Evolutionary conservation across 2,329 filamentous ascomycete genomes (phyloP), one percentile per base, ranked within the genome.

Genomic region (Epichloe glyceriae): DNA sequence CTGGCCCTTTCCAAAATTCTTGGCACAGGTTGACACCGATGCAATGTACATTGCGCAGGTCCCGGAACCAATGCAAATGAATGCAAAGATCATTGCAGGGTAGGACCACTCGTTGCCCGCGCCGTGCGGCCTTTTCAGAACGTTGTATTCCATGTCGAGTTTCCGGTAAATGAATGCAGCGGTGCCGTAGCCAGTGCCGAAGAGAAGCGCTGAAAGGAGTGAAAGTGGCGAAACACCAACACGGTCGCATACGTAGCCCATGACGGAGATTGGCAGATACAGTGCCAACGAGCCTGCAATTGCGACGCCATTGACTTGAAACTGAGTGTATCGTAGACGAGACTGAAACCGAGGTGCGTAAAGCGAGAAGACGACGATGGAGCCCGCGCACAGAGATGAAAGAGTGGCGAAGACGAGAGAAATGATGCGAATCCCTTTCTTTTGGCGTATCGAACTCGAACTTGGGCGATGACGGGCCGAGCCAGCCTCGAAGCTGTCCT

Each of bases 11-110:
- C 90, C 90, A 69, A 97, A 98, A 70, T 97, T 98, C 80, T 98
- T 98, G 37, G 93, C 93, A 62, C 89, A 95, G 0, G 91, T 95
- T 6, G 91, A 91, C n/a, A 98, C 85, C 2, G 88, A 85, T 47
- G 83, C 79, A 51, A 97, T 75, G 66, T 97, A 98, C 81, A 97
- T 89, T 65, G 80, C 81, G 56, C 86, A 87, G 0, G 91, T 96
- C 5, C 82, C 91, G 55, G 84, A 77, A 2, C 93, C 93, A 52
- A 98, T 82, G 48, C 79, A 77, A 45, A 90, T 75, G 65, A 97
- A 98, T 1, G 89, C 84, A 50, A 88, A 64, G 5, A 96, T 72
- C 91, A 98, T 95, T 58, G 86, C 73, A 57, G 78, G 78, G 58
- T 94, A 89, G 0, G 88, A 84, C 78, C 82, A 86, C 51, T 60